These are phyloP conservation scores for Cercospora sesami DNA, from an alignment of 2,329 filamentous ascomycete genomes.

Conservation along the genomic window DNA sequence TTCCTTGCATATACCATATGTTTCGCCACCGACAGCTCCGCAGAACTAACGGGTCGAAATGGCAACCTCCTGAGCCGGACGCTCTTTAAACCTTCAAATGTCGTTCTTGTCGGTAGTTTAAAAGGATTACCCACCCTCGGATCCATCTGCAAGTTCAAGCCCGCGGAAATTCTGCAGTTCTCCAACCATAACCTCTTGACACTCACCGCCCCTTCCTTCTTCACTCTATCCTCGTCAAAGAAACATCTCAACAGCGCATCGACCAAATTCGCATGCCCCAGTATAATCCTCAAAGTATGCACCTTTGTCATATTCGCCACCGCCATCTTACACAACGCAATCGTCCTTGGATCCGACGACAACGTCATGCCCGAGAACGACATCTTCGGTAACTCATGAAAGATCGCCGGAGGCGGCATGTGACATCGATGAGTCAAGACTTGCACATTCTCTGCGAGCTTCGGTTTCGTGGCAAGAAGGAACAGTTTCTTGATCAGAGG, in stretches of 20 bases:
- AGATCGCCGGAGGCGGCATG: constrained; percentile 48
- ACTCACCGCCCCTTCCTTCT: constrained; percentile 34
- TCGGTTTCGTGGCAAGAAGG: constrained; percentile 45
- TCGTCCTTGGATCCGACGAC: constrained; percentile 44
- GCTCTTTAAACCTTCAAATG: constrained; percentile 42
- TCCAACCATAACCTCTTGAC: constrained; percentile 50
- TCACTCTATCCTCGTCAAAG: constrained; percentile 35
- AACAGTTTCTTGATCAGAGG: constrained; percentile 47
- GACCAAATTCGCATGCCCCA: constrained; percentile 47
- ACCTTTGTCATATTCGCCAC: constrained; percentile 45
- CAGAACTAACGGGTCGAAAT: constrained; percentile 22
- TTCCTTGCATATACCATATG: background rate
- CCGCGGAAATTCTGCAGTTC: constrained; percentile 43
- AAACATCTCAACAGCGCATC: constrained; percentile 44
- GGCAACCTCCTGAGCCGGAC: constrained; percentile 46
- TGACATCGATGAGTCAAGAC: constrained; percentile 50
- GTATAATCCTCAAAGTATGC: constrained; percentile 47
- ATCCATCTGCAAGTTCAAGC: constrained; percentile 15
- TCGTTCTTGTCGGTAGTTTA: constrained; percentile 27
- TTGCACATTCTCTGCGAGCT: constrained; percentile 46
- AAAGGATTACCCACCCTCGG: constrained; percentile 20
- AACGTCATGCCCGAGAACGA: constrained; percentile 44
- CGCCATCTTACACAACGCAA: constrained; percentile 43
- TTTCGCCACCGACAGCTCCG: background rate
- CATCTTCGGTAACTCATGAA: constrained; percentile 45